A percentile compares a stretch with the other conserved stretches of the same genome.
These are phyloP conservation scores for Claviceps quebecensis DNA, from an alignment of 2,329 filamentous ascomycete species.

Conservation along the genomic window DNA sequence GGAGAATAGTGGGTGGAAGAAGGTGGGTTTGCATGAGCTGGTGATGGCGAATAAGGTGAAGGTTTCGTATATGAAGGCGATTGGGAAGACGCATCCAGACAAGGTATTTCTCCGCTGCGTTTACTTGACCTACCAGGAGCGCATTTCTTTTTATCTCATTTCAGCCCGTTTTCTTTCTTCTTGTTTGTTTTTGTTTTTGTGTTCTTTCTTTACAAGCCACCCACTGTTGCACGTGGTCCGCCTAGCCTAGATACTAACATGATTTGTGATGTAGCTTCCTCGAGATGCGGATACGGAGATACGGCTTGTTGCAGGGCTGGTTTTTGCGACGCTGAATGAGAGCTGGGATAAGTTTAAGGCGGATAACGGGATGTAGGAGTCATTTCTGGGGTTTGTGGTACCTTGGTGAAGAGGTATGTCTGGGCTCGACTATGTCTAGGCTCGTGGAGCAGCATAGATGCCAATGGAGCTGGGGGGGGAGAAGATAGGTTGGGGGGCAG, in stretches of 20 bases:
- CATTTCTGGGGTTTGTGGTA: not conserved
- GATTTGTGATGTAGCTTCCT: conserved; percentile 33
- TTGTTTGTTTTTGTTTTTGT: too few relatives aligned
- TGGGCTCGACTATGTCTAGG: too few relatives aligned
- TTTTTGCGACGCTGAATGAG: conserved; percentile 57
- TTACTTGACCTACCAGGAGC: too few relatives aligned
- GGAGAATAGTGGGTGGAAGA: conserved; percentile 91
- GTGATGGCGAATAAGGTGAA: conserved; percentile 93
- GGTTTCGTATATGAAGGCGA: conserved; percentile 97
- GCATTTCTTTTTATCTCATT: not conserved
- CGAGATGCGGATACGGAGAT: conserved; percentile 52
- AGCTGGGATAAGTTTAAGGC: conserved; percentile 61
- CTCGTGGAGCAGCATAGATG: too few relatives aligned
- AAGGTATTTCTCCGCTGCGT: conserved; percentile 49
- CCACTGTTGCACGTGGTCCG: too few relatives aligned
- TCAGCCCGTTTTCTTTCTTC: not conserved
- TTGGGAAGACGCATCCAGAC: conserved; percentile 95
- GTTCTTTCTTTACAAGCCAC: not conserved
- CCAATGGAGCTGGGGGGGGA: too few relatives aligned
- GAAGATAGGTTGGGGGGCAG: too few relatives aligned
- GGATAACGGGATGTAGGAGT: conserved; percentile 45
- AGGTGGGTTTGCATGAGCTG: conserved; percentile 84
- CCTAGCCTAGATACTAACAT: conserved; percentile 6
- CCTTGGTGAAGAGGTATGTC: too few relatives aligned
- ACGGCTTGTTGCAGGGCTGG: conserved; percentile 48